Percentiles rank a stretch among this genome's conserved stretches.
These are phyloP conservation scores for Phaffia australis DNA, from an alignment of 768 basidiomycete species.

Conservation along the genomic window DNA sequence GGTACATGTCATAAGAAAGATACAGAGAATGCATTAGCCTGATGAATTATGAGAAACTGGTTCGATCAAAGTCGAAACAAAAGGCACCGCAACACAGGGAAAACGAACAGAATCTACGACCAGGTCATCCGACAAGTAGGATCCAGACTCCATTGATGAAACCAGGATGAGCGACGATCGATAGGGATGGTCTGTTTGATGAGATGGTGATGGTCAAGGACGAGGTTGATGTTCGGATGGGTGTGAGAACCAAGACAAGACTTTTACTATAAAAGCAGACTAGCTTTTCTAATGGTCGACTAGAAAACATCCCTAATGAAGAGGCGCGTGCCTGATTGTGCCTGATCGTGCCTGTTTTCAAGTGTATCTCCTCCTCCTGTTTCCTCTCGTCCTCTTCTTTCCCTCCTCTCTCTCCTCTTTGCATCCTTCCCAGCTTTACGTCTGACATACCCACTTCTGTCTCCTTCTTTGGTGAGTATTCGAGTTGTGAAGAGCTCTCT, in stretches of 20 bases:
- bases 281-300: no score
- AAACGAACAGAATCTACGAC: conserved; percentile 2
- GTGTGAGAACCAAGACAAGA: no score
- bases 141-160: background rate
- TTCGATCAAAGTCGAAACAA: background rate
- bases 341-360: background rate
- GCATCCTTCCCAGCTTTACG: no score
- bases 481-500: no score
- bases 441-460: background rate
- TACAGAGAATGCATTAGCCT: background rate
- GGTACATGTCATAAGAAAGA: no score
- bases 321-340: no score
- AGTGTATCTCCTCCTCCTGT: background rate
- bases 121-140: conserved; percentile 1
- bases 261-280: no score
- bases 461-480: background rate
- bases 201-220: no score
- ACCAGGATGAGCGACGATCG: background rate
- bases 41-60: background rate
- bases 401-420: background rate
- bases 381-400: background rate
- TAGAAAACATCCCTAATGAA: no score
- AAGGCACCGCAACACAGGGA: background rate
- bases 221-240: no score
- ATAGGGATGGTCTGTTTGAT: no score